A percentile compares a stretch with the other conserved stretches of the same genome.
phyloP scores from a whole-genome alignment of 495 filamentous ascomycete species.

The Aspergillus asperescens region DNA sequence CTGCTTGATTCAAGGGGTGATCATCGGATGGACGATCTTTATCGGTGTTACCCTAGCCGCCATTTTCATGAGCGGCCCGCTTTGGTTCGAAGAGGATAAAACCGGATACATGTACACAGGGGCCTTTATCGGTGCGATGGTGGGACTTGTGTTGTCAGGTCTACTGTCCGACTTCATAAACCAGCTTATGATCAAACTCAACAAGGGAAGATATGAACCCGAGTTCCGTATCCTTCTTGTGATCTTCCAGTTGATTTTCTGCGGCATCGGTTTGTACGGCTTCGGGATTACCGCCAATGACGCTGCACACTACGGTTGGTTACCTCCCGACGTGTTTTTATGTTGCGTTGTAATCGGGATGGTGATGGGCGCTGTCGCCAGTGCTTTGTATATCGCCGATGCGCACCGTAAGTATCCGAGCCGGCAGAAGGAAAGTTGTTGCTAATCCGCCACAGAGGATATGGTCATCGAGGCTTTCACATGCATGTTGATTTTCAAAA shows the following conservation, averaged over 20 bases:
- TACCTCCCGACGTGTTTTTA: slow-evolving; percentile 74
- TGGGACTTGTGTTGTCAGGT: slow-evolving; percentile 74
- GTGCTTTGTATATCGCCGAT: slow-evolving; percentile 88
- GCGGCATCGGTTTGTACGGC: slow-evolving; percentile 74
- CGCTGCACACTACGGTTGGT: slow-evolving; percentile 57
- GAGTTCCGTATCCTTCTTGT: slow-evolving; percentile 84
- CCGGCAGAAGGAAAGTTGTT: not conserved
- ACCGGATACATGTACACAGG: slow-evolving; percentile 87
- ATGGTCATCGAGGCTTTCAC: slow-evolving; percentile 90
- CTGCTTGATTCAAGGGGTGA: slow-evolving; percentile 80
- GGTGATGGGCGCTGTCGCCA: slow-evolving; percentile 83
- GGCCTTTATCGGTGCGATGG: slow-evolving; percentile 74
- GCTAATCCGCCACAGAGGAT: slow-evolving; percentile 48
- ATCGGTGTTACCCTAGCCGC: slow-evolving; percentile 82
- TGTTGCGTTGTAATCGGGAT: slow-evolving; percentile 74
- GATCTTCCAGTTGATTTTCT: slow-evolving; percentile 71
- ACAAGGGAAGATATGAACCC: slow-evolving; percentile 81
- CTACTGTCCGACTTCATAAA: slow-evolving; percentile 68
- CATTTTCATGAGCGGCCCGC: slow-evolving; percentile 73
- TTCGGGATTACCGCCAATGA: slow-evolving; percentile 68
- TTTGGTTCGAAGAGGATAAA: slow-evolving; percentile 75
- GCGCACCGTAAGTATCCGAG: slow-evolving; percentile 65
- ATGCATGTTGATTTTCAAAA: slow-evolving; percentile 86
- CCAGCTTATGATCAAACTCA: slow-evolving; percentile 61
- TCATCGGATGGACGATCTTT: slow-evolving; percentile 94